Evolutionary conservation across 2,329 filamentous ascomycete genomes (phyloP), one percentile per base, ranked within the genome.

Genomic region (Fusarium illudens): DNA sequence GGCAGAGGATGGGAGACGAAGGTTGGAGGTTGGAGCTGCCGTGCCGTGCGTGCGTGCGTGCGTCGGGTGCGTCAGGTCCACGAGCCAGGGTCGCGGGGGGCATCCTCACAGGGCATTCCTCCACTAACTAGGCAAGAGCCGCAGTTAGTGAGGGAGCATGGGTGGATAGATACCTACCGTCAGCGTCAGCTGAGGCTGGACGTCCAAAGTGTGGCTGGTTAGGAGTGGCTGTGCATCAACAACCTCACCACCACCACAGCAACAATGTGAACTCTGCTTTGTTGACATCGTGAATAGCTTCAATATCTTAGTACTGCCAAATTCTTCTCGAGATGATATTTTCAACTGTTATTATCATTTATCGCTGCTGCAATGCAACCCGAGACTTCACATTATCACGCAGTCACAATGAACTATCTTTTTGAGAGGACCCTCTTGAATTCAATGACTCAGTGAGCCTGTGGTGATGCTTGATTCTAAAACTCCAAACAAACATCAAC

Each of bases 81-180:
- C 33, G 36, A 37, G 36, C 46, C 46, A 44, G 55, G 54, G 62
- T 65, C 55, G 62, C 50, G 60, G 62, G 62, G 57, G 66, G 65
- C 51, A 57, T 51, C n/a, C n/a, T n/a, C 55, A 34, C 58, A 69
- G 58, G 39, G 65, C 65, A 68, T 69, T 68, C 65, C 62, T 68
- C 48, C 20, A 42, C 52, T 34, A 44, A 42, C 52, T 34, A 44
- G 39, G 39, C 39, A 69, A 50, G 58, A 63, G 61, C 65, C 65
- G 62, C 65, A 55, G 29, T n/a, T 56, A 48, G 39, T 56, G 53
- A 30, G 25, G 44, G 27, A 15, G 29, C 29, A 30, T n/a, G n/a
- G n/a, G 25, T 27, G 22, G 39, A 44, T 19, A 19, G 20, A 2
- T 25, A 25, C 20, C 20, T 19, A 37, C 49, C 12, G 34, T 42